Conservation (phyloP, 78 protist genomes). For the Creolimax fragrantissima region DNA sequence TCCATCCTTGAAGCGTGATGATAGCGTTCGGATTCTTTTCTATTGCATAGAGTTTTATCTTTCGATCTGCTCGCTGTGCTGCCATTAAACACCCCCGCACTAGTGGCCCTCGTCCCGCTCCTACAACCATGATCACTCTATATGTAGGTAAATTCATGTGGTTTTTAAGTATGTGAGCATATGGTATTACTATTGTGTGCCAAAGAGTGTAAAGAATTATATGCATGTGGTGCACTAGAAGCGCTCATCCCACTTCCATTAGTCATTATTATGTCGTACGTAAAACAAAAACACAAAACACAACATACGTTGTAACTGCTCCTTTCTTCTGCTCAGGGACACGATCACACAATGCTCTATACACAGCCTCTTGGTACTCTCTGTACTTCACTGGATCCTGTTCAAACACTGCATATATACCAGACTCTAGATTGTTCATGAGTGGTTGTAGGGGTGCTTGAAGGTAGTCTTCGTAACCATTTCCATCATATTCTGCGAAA, state of each 20-base stretch:
- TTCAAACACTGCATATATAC: slow-evolving; percentile 92
- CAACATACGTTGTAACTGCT: background rate
- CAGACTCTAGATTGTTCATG: slow-evolving; percentile 82
- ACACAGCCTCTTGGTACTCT: slow-evolving; percentile 23
- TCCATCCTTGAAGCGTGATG: background rate
- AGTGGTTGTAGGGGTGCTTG: slow-evolving; percentile 53
- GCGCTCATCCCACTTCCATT: no score
- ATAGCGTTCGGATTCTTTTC: slow-evolving; percentile 96
- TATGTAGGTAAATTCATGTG: no score
- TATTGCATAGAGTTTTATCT: slow-evolving; percentile 68
- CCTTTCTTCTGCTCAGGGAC: background rate
- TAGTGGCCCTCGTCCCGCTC: slow-evolving; percentile 98
- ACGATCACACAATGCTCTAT: background rate
- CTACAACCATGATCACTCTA: slow-evolving; percentile 84
- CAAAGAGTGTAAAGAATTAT: no score
- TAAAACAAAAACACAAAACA: no score
- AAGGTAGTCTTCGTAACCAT: slow-evolving; percentile 4
- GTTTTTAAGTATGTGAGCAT: background rate
- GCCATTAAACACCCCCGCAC: slow-evolving; percentile 58
- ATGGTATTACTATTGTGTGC: background rate
- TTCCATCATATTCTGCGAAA: background rate
- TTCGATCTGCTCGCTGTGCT: slow-evolving; percentile 9
- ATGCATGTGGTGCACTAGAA: no score
- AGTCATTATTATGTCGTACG: no score
- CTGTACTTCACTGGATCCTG: slow-evolving; percentile 83